A percentile compares a stretch with the other conserved stretches of the same genome.
Evolutionary conservation across 495 filamentous ascomycete species (phyloP).

Genomic region (Hyaloscypha finlandica): DNA sequence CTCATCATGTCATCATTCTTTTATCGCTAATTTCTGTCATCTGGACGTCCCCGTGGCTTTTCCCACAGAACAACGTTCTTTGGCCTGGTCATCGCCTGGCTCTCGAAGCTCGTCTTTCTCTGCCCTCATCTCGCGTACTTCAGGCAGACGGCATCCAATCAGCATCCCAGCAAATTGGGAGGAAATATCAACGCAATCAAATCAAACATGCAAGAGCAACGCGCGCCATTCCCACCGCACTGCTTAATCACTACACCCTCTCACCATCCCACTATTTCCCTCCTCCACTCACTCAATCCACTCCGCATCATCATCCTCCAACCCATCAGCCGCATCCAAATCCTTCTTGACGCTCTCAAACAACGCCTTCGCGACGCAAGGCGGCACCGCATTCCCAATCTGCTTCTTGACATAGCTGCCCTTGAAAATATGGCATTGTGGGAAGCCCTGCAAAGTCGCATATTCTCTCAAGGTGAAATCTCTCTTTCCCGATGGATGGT

Average conservation of each 20-base stretch:
- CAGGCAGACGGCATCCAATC: too few relatives aligned
- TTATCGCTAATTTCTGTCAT: too few relatives aligned
- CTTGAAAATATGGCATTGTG: slow-evolving; percentile 61
- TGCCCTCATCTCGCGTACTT: too few relatives aligned
- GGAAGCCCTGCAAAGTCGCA: slow-evolving; percentile 77
- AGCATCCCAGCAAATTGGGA: too few relatives aligned
- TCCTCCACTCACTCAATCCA: slow-evolving; percentile 17
- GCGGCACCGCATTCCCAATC: slow-evolving; percentile 88
- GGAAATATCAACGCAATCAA: not conserved
- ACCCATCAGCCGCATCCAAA: slow-evolving; percentile 58
- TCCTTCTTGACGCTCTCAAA: slow-evolving; percentile 58
- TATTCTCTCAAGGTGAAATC: slow-evolving; percentile 72
- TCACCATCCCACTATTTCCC: not conserved
- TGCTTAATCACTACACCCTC: not conserved
- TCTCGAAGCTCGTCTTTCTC: too few relatives aligned
- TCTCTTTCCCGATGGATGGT: slow-evolving; percentile 70
- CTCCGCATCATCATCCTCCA: slow-evolving; percentile 18
- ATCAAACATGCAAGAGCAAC: not conserved
- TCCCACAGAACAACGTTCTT: too few relatives aligned
- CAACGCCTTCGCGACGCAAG: slow-evolving; percentile 59
- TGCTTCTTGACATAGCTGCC: slow-evolving; percentile 51
- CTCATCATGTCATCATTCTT: too few relatives aligned
- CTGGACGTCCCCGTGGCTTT: too few relatives aligned
- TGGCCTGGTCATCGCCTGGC: too few relatives aligned
- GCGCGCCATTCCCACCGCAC: not conserved